Evolutionary conservation across 2,329 filamentous ascomycete species (phyloP), one percentile per base, ranked within the genome.

Genomic region (Hymenotorrendiella dingleyae): DNA sequence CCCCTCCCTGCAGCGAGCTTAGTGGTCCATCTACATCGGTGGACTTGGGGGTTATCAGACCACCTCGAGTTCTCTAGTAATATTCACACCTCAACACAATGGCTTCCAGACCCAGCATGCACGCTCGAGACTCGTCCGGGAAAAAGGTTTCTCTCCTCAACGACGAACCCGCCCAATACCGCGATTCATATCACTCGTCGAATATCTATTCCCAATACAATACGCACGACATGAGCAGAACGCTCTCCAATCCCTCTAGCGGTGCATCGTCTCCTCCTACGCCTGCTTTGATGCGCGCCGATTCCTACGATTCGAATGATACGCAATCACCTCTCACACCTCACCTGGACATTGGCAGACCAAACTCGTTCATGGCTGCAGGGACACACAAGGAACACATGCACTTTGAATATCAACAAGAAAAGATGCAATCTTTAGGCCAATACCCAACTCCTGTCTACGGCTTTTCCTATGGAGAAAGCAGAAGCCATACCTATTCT

Each of bases 231-330:
- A 52, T 55, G 51, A 44, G 33, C 24, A 45, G 53, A 39, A 53
- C 49, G 2, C 27, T 45, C 24, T 59, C 57, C 3, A 45, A 64
- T 49, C 55, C 47, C 40, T 72, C 72, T 3, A 59, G 54, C 45
- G 45, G 34, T 29, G 70, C 71, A 27, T 55, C 54, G 3, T 70
- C 71, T 16, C 55, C 56, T 9, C 23, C 46, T 19, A 56, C 54
- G 4, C 77, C 78, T 22, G 72, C 74, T 53, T 69, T 82, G n/a
- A 62, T 74, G 37, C 73, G 77, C 32, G 78, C 76, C 40, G 67
- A 78, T 52, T 81, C 78, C 1, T 80, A 76, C 59, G 78, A 81
- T 56, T 81, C 77, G 9, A 69, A 67, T 54, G 76, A 76, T 42
- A 69, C 73, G 22, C 56, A 67, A 16, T 76, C 76, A 1, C 78